Conservation (phyloP, 129 eudicot genomes). For the Erigeron canadensis region DNA sequence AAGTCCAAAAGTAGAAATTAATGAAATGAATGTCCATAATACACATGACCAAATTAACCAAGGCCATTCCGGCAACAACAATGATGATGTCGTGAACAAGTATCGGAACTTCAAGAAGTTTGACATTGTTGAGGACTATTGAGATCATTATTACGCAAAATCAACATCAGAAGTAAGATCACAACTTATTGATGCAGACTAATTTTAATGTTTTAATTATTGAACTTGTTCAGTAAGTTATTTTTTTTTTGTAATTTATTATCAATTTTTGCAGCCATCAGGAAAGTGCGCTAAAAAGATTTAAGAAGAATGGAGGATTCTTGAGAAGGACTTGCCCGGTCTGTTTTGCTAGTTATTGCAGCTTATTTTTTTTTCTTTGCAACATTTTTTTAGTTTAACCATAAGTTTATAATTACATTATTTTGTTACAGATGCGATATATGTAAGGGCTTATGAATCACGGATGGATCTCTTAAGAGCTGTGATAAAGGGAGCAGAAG, state of each 20-base stretch:
- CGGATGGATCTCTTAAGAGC: slow-evolving; percentile 94
- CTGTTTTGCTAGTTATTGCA: slow-evolving; percentile 15
- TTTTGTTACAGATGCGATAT: slow-evolving; percentile 51
- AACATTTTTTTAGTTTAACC: not conserved
- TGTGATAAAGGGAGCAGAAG: slow-evolving; percentile 79
- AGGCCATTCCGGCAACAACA: no score
- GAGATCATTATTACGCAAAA: slow-evolving; percentile 50
- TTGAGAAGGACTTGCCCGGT: slow-evolving; percentile 75
- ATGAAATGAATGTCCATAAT: no score
- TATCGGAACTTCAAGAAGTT: slow-evolving; percentile 51
- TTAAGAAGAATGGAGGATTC: slow-evolving; percentile 78
- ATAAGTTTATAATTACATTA: no score
- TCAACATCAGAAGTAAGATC: slow-evolving; percentile 19
- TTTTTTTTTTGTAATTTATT: no score
- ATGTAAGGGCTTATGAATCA: slow-evolving; percentile 79
- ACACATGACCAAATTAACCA: no score
- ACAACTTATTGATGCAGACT: no score
- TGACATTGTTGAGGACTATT: slow-evolving; percentile 68
- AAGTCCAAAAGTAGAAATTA: no score
- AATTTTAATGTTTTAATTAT: no score
- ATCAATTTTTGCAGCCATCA: slow-evolving; percentile 41
- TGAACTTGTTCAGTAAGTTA: no score
- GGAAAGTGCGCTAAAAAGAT: slow-evolving; percentile 63
- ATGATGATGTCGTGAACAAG: no score
- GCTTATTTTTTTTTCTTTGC: not conserved